Base-by-base conservation (phyloP, 2,329 filamentous ascomycete genomes). In the Incumbomyces delicatus region DNA sequence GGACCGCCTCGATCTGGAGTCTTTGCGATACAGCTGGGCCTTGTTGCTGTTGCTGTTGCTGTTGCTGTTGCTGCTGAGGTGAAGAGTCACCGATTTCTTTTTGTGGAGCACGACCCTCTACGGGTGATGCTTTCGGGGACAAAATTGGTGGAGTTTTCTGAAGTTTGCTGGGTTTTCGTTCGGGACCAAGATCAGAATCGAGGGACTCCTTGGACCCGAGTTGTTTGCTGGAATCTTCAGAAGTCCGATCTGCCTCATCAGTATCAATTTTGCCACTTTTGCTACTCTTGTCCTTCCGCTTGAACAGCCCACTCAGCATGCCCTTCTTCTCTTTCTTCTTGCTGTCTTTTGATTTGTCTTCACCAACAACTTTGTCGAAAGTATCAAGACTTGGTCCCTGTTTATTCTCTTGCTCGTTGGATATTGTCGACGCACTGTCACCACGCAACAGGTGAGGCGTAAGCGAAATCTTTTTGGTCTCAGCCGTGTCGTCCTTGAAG, bases 391-490 rank as follows among this genome's bases (percentile, higher is more conserved):
- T 90, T 63, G 76, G 71, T 42, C 78, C 73, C 46, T 74, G 69
- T 63, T 76, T 78, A 49, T 57, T 50, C 53, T 64, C 18, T 94
- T 88, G 57, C 95, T 92, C 38, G 87, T 81, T 39, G 95, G 71
- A 47, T 95, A 68, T 58, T 92, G 94, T 2, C 89, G 92, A 2
- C 88, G 98, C 56, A 10, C 71, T 70, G 53, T 95, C 89, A 55
- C 96, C 90, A 35, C 90, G 81, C 34, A 96, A 71, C 44, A 98
- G 69, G 57, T 94, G 94, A 1, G 92, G 92, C 2, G 92, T 98
- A 37, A 98, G 76, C 0, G 89, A 94, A 56, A 98, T 96, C 70
- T 96, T 96, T 66, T 94, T 88, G 2, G 92, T 95, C 65, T 96
- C 92, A 32, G 87, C 84, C 29, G 80, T 87, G 60, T 98, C 90